Evolutionary conservation across 352 stramenopile species (phyloP).

Genomic region (Thalassiosira livingstoniorum): DNA sequence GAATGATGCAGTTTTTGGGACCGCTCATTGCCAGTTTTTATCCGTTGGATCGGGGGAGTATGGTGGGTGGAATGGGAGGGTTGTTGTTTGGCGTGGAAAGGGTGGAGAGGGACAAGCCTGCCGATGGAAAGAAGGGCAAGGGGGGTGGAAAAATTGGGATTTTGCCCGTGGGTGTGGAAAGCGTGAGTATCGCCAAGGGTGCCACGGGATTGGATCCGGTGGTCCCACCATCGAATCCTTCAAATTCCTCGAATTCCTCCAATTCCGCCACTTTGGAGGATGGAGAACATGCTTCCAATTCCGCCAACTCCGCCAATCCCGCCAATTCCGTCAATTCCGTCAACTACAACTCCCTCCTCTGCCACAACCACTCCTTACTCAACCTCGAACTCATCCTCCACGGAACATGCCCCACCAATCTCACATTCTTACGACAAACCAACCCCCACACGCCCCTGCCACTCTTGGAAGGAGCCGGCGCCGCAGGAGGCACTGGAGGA

Average conservation of each 20-base stretch:
- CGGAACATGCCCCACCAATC: slow-evolving; percentile 44
- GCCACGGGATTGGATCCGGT: slow-evolving; percentile 43
- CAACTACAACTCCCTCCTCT: slow-evolving; percentile 41
- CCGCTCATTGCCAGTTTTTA: slow-evolving; percentile 89
- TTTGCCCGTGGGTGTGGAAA: slow-evolving; percentile 44
- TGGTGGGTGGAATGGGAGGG: slow-evolving; percentile 56
- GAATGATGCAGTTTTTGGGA: slow-evolving; percentile 93
- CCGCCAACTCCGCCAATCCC: neutral
- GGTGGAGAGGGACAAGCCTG: neutral
- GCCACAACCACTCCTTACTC: slow-evolving; percentile 54
- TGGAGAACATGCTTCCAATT: no score
- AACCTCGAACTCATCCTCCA: slow-evolving; percentile 54
- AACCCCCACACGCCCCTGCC: slow-evolving; percentile 4
- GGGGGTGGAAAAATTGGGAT: slow-evolving; percentile 7
- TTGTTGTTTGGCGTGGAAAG: slow-evolving; percentile 25
- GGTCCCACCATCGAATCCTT: neutral
- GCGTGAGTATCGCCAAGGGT: slow-evolving; percentile 45
- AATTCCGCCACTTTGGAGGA: slow-evolving; percentile 27
- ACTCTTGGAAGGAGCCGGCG: slow-evolving; percentile 31
- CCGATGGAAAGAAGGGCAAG: neutral
- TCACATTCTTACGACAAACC: no score
- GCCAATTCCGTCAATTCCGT: neutral
- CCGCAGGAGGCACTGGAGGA: no score
- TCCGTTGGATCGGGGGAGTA: slow-evolving; percentile 76
- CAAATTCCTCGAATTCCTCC: neutral